Evolutionary conservation across 1,139 yeast species (phyloP), one percentile per base, ranked within the genome.

Genomic region (Yamadazyma sp.): DNA sequence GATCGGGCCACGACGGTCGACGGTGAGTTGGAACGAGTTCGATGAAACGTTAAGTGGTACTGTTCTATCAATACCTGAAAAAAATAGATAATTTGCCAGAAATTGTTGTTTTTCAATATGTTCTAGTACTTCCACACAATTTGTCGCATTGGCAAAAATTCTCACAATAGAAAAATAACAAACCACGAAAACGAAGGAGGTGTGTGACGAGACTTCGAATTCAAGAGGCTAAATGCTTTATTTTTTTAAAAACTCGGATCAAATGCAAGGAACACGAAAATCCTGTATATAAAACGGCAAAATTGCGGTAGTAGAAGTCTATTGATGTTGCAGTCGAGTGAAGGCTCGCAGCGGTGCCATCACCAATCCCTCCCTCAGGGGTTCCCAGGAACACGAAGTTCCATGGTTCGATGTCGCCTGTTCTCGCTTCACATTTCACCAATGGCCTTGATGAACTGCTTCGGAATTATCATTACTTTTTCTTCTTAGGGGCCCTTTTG

Each of bases 401-500:
- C n/a, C n/a, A n/a, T n/a, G n/a, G n/a, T n/a, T n/a, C n/a, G n/a
- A n/a, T n/a, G n/a, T n/a, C n/a, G n/a, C n/a, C n/a, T n/a, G n/a
- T n/a, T n/a, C n/a, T n/a, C n/a, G n/a, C n/a, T n/a, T n/a, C n/a
- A n/a, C n/a, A n/a, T n/a, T n/a, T n/a, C n/a, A n/a, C n/a, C n/a
- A n/a, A n/a, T n/a, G n/a, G n/a, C n/a, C n/a, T n/a, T n/a, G n/a
- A n/a, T n/a, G n/a, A n/a, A n/a, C n/a, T n/a, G n/a, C n/a, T n/a
- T n/a, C n/a, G n/a, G n/a, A n/a, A n/a, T n/a, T n/a, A n/a, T 24
- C 11, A 12, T 33, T 33, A 33, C 32, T 34, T 47, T 41, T 45
- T 54, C 47, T 50, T 53, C 40, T 45, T 51, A n/a, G 51, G 38
- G 17, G 47, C 39, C 35, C 43, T 50, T 38, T 53, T 47, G 12